Conservation (phyloP, 768 basidiomycete genomes). For the Guyanaporus albipodus region DNA sequence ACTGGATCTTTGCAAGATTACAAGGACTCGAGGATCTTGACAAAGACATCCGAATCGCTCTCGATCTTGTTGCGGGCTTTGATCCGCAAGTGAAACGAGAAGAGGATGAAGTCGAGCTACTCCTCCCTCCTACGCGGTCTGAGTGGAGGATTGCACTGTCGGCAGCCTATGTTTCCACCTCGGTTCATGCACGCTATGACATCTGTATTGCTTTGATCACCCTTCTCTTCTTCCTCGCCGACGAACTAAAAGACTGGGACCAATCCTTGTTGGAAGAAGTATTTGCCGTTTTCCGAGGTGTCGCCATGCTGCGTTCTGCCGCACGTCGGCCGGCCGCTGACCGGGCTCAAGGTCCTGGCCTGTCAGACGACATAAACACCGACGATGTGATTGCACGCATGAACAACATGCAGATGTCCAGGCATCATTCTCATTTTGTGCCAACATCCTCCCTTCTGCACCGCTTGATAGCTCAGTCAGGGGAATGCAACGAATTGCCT, state of each 20-base stretch:
- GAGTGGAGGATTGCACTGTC: constrained; percentile 62
- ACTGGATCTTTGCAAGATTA: constrained; percentile 60
- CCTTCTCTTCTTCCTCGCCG: constrained; percentile 67
- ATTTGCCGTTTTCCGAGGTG: constrained; percentile 75
- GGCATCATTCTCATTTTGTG: constrained; percentile 39
- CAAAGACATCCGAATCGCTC: constrained; percentile 47
- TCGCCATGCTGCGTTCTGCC: constrained; percentile 65
- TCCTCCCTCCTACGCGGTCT: constrained; percentile 50
- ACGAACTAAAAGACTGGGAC: constrained; percentile 61
- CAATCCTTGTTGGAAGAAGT: constrained; percentile 64
- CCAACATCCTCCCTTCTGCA: constrained; percentile 64
- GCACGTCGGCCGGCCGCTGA: constrained; percentile 55
- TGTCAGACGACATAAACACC: constrained; percentile 38
- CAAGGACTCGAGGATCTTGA: constrained; percentile 56
- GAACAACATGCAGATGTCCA: constrained; percentile 71
- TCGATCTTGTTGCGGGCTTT: constrained; percentile 71
- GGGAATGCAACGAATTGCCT: constrained; percentile 47
- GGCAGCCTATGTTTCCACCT: constrained; percentile 56
- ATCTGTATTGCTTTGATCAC: constrained; percentile 62
- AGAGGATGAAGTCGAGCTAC: constrained; percentile 61
- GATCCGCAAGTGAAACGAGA: constrained; percentile 70
- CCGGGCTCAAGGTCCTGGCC: constrained; percentile 27
- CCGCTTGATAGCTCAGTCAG: constrained; percentile 52
- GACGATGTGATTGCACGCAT: constrained; percentile 63
- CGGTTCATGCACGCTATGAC: constrained; percentile 73